phyloP scores from a whole-genome alignment of 2,329 filamentous ascomycete species.

The Eurotiales sp. region DNA sequence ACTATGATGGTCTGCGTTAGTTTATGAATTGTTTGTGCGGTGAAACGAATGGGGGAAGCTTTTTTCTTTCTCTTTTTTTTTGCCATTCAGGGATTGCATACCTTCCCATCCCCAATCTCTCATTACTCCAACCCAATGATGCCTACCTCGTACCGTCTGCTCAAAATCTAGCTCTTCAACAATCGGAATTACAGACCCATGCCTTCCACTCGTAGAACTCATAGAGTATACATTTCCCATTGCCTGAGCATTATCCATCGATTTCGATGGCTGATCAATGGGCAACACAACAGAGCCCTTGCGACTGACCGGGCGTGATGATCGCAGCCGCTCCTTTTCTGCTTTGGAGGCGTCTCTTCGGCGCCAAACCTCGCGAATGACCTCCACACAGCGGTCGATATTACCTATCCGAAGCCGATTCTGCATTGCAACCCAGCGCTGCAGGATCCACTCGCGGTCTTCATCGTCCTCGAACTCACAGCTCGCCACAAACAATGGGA shows the following conservation, averaged over 20 bases:
- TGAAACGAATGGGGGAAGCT: too few relatives aligned
- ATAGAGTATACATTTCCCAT: conserved; percentile 5
- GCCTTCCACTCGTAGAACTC: conserved; percentile 18
- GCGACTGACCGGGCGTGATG: conserved; percentile 25
- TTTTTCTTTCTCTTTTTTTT: too few relatives aligned
- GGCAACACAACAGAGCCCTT: conserved; percentile 18
- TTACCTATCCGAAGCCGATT: conserved; percentile 63
- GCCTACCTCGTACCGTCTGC: conserved; percentile 60
- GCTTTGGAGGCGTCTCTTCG: conserved; percentile 55
- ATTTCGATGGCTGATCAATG: conserved; percentile 7
- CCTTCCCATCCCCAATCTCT: conserved; percentile 70
- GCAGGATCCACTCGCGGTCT: conserved; percentile 61
- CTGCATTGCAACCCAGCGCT: conserved; percentile 60
- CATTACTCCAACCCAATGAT: conserved; percentile 71
- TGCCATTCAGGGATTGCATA: too few relatives aligned
- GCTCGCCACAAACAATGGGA: conserved; percentile 64
- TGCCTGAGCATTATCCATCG: conserved; percentile 1
- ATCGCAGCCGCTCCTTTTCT: conserved; percentile 35
- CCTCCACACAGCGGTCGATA: conserved; percentile 61
- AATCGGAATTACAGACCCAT: conserved; percentile 28
- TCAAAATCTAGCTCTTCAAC: conserved; percentile 52
- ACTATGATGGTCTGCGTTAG: conserved; percentile 24
- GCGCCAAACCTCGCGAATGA: conserved; percentile 64
- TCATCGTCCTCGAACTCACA: conserved; percentile 59
- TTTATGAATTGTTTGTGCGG: too few relatives aligned